A percentile compares a stretch with the other conserved stretches of the same genome.
These are phyloP conservation scores for Nectriaceae sp. DNA, from an alignment of 2,329 filamentous ascomycete species.

Conservation along the genomic window DNA sequence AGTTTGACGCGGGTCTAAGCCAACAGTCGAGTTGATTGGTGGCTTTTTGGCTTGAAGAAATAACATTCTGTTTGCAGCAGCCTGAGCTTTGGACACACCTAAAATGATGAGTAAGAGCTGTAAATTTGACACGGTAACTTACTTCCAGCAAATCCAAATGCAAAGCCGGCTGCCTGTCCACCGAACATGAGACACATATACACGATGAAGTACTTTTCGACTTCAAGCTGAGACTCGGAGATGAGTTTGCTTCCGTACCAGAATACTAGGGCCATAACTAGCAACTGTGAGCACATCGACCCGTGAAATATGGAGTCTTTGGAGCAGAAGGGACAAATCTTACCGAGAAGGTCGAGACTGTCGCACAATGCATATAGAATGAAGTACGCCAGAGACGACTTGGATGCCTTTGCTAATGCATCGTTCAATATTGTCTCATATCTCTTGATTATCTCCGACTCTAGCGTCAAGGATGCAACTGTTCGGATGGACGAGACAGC, in stretches of 20 bases:
- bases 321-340: constrained; percentile 25
- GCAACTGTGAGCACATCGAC: no score
- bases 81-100: constrained; percentile 50
- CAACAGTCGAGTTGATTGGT: constrained; percentile 35
- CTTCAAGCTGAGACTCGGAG: constrained; percentile 45
- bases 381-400: constrained; percentile 25
- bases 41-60: constrained; percentile 44
- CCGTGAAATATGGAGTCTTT: constrained; percentile 31
- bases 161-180: background rate
- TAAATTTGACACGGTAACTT: background rate
- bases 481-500: constrained; percentile 38
- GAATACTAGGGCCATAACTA: constrained; percentile 38
- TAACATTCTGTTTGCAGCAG: constrained; percentile 48
- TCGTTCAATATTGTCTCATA: constrained; percentile 31
- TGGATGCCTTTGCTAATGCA: constrained; percentile 21
- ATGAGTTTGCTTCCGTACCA: constrained; percentile 41
- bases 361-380: constrained; percentile 21
- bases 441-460: constrained; percentile 27
- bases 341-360: background rate
- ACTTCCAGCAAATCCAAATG: background rate
- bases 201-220: constrained; percentile 49
- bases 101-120: constrained; percentile 6
- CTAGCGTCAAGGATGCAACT: constrained; percentile 40
- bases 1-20: constrained; percentile 30
- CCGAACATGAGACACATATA: constrained; percentile 38